Evolutionary conservation across 2,329 filamentous ascomycete species (phyloP), one percentile per base, ranked within the genome.

Genomic region (Colletotrichum plurivorum): DNA sequence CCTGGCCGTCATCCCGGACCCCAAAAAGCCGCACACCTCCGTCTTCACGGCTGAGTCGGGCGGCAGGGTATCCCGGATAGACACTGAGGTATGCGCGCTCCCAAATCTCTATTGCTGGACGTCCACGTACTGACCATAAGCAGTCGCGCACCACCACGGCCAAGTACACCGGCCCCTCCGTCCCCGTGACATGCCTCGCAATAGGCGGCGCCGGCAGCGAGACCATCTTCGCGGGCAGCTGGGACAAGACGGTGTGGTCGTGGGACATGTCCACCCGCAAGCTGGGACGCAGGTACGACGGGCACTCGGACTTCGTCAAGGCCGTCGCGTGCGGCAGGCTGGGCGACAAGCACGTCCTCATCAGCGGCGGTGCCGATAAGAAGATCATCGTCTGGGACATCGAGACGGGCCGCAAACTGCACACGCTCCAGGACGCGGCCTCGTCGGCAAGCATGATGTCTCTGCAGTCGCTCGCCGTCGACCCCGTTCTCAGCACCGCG

Each of bases 291-390:
- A 90, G 85, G 71, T 94, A 91, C 73, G 87, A 87, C 67, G 94
- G 94, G 5, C 95, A 98, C 79, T 85, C 88, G 2, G 96, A 99
- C 81, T 99, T 99, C 77, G 93, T 99, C 75, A 98, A 98, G 81
- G 86, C 92, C 4, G 83, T 98, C 3, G 81, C 92, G 15, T 90
- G 87, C 73, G 84, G 88, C 13, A 87, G 82, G 25, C 75, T 97
- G 5, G 83, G 84, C 16, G 90, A 87, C 31, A 89, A 87, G 69
- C 85, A 93, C 67, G 76, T 87, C 48, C 85, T 96, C 45, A 86
- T 95, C 74, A 94, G 92, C 70, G 93, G 93, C 54, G 91, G 92
- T 46, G 91, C 93, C 8, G 93, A 95, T 80, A 90, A 91, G 75
- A 92, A 93, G 78, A 92, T 95, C 55, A 86, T 97, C 16, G 90